Conservation (phyloP, 768 basidiomycete species). For the Pilatotrama ljubarskyi region DNA sequence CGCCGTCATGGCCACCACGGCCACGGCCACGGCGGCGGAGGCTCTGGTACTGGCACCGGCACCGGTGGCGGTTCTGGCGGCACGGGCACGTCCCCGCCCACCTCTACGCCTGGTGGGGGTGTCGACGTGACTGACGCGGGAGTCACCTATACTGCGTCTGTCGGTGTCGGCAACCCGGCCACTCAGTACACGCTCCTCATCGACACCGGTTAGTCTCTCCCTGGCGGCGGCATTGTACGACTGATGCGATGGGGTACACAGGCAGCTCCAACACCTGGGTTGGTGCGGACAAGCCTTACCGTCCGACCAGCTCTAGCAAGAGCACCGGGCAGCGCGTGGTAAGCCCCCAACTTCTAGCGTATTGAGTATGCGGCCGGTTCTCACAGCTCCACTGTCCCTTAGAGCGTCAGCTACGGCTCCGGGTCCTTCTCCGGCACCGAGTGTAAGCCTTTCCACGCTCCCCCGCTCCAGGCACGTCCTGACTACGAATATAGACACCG, state of each 20-base stretch:
- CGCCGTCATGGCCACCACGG: conserved; percentile 27
- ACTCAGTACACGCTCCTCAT: conserved; percentile 54
- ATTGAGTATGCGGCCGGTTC: background rate
- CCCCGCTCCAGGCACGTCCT: background rate
- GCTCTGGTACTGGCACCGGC: conserved; percentile 18
- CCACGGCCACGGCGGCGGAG: conserved; percentile 18
- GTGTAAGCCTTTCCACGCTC: conserved; percentile 36
- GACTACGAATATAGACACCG: conserved; percentile 37
- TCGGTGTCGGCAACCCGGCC: conserved; percentile 53
- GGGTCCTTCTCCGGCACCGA: conserved; percentile 55
- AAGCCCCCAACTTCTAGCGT: conserved; percentile 30
- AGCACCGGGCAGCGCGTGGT: conserved; percentile 38
- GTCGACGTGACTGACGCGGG: conserved; percentile 60
- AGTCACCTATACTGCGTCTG: conserved; percentile 54
- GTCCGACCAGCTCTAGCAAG: conserved; percentile 46
- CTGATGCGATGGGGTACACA: conserved; percentile 11
- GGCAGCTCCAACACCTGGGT: conserved; percentile 58
- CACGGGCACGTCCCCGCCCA: conserved; percentile 10
- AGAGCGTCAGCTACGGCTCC: conserved; percentile 57
- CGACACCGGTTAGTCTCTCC: conserved; percentile 47
- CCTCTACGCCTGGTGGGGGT: conserved; percentile 30
- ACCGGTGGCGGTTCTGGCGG: conserved; percentile 9
- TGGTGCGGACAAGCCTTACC: conserved; percentile 50
- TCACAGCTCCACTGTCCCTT: conserved; percentile 1
- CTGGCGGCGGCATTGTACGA: background rate